phyloP scores from a whole-genome alignment of 179 eudicot species.

The Patellifolia procumbens region DNA sequence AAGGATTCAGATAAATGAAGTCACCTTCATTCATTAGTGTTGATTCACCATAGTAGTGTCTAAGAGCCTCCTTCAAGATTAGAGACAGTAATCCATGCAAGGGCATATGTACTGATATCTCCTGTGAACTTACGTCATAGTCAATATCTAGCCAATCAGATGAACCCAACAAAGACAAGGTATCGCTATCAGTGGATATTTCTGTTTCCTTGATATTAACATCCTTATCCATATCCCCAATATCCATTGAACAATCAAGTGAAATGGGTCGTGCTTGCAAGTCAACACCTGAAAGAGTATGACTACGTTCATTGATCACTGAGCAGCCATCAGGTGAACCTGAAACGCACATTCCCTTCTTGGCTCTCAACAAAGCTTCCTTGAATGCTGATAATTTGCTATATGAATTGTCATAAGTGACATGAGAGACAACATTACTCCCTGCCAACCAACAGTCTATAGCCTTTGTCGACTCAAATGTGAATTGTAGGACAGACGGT shows the following conservation, averaged over 20 bases:
- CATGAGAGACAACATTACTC: slow-evolving; percentile 48
- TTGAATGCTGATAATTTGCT: slow-evolving; percentile 51
- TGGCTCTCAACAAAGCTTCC: slow-evolving; percentile 56
- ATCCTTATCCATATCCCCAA: slow-evolving; percentile 44
- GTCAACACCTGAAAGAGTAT: slow-evolving; percentile 31
- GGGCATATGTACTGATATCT: slow-evolving; percentile 84
- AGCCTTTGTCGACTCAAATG: slow-evolving; percentile 69
- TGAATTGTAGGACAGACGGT: slow-evolving; percentile 54
- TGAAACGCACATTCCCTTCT: slow-evolving; percentile 49
- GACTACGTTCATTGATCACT: slow-evolving; percentile 22
- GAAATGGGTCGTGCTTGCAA: no score
- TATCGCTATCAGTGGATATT: slow-evolving; percentile 43
- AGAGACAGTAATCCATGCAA: slow-evolving; percentile 75
- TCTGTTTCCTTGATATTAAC: slow-evolving; percentile 52
- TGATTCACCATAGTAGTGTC: slow-evolving; percentile 58
- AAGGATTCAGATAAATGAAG: slow-evolving; percentile 33
- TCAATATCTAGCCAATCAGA: slow-evolving; percentile 81
- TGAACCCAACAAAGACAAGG: slow-evolving; percentile 54
- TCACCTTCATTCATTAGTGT: slow-evolving; percentile 23
- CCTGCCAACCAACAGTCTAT: slow-evolving; percentile 68
- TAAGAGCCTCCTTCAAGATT: slow-evolving; percentile 63
- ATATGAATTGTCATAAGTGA: slow-evolving; percentile 32
- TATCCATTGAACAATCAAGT: slow-evolving; percentile 32
- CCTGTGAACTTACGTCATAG: slow-evolving; percentile 84
- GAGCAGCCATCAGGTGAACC: slow-evolving; percentile 37